Percentiles rank a stretch among this genome's conserved stretches.
phyloP scores from a whole-genome alignment of 2,329 filamentous ascomycete genomes.

The Huntiella moniliformis region DNA sequence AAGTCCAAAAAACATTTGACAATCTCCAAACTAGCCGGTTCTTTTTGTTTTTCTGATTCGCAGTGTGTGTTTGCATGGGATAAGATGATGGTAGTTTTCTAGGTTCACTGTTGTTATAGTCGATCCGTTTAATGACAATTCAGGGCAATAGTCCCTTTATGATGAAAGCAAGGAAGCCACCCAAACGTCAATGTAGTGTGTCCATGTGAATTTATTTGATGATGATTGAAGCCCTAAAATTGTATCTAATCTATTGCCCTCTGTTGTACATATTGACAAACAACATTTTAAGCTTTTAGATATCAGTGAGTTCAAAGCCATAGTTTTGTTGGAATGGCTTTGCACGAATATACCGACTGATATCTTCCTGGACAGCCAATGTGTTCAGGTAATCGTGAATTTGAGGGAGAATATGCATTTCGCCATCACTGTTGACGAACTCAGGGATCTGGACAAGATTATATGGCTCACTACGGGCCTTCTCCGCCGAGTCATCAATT shows the following conservation, averaged over 20 bases:
- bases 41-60: neutral
- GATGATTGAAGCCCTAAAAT: too few relatives aligned
- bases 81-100: slow-evolving; percentile 2
- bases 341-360: slow-evolving; percentile 40
- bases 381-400: slow-evolving; percentile 44
- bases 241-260: neutral
- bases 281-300: neutral
- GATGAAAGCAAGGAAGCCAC: too few relatives aligned
- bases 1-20: slow-evolving; percentile 8
- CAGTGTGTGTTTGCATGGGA: neutral
- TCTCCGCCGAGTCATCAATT: slow-evolving; percentile 68
- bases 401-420: slow-evolving; percentile 29
- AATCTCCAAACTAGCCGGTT: neutral
- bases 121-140: neutral
- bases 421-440: slow-evolving; percentile 35
- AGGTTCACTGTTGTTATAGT: slow-evolving; percentile 4
- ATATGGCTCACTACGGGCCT: slow-evolving; percentile 64
- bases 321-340: slow-evolving; percentile 28
- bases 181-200: too few relatives aligned
- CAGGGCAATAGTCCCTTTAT: slow-evolving; percentile 8
- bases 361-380: slow-evolving; percentile 34
- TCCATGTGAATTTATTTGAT: neutral
- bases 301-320: neutral
- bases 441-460: slow-evolving; percentile 71
- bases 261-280: neutral